Percentiles rank a stretch among this genome's conserved stretches.
These are phyloP conservation scores for Fagopyrum homotropicum DNA, from an alignment of 148 eudicot species.

Conservation along the genomic window DNA sequence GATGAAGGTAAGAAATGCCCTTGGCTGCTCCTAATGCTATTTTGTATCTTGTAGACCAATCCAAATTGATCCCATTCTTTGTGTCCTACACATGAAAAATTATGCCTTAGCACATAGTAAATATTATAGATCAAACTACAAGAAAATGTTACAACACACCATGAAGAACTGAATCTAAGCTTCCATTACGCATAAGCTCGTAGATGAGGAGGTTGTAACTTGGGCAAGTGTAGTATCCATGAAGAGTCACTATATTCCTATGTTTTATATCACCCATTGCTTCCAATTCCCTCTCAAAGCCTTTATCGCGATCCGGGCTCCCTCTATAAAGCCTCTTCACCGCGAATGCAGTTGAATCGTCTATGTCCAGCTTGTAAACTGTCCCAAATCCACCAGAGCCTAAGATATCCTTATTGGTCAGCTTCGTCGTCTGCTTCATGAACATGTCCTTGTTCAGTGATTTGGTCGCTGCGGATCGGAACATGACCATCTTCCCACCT, in stretches of 20 bases:
- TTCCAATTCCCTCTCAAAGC: constrained; percentile 87
- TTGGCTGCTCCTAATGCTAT: constrained; percentile 87
- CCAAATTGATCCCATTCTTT: constrained; percentile 25
- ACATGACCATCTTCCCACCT: constrained; percentile 91
- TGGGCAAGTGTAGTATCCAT: constrained; percentile 79
- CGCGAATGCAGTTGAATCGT: constrained; percentile 55
- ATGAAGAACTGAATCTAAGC: constrained; percentile 61
- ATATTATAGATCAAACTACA: no score
- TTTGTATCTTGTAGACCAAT: constrained; percentile 76
- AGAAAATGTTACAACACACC: constrained; percentile 26
- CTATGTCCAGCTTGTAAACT: constrained; percentile 53
- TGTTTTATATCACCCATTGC: constrained; percentile 95
- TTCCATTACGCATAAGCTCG: constrained; percentile 90
- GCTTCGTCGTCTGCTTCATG: constrained; percentile 55
- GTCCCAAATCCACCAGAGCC: constrained; percentile 92
- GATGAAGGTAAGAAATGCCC: constrained; percentile 87
- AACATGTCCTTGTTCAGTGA: constrained; percentile 45
- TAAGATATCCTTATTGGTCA: constrained; percentile 74
- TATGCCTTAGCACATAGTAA: not conserved
- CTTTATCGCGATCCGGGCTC: constrained; percentile 62
- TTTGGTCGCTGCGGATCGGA: constrained; percentile 47
- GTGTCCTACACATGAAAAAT: constrained; percentile 7
- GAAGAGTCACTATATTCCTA: constrained; percentile 68
- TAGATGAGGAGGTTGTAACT: constrained; percentile 78
- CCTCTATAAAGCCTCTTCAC: constrained; percentile 70